Conservation (phyloP, 345 rosid genomes). For the Melaleuca quinquenervia region DNA sequence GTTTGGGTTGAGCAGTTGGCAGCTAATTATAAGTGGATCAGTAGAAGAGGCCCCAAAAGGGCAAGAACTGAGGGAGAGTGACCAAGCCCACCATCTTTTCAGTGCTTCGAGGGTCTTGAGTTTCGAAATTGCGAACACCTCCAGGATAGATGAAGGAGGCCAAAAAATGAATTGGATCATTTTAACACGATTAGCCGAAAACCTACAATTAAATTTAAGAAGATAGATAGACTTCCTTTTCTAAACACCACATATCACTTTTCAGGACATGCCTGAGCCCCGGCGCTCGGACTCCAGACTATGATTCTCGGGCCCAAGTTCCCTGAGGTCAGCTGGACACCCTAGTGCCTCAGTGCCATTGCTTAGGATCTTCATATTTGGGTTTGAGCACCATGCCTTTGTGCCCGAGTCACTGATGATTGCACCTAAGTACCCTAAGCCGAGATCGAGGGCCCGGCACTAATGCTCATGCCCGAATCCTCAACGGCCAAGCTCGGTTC, state of each 20-base stretch:
- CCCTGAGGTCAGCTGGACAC: not conserved
- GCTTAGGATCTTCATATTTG: not conserved
- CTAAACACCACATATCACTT: not conserved
- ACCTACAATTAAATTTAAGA: not conserved
- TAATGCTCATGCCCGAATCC: not conserved
- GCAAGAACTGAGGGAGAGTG: not conserved
- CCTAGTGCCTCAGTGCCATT: too few relatives aligned
- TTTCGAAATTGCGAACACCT: too few relatives aligned
- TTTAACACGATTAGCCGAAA: not conserved
- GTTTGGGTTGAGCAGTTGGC: not conserved
- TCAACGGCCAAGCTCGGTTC: not conserved
- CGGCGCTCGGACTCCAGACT: not conserved
- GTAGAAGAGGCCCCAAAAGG: not conserved
- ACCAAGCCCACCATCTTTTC: not conserved
- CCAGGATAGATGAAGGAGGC: too few relatives aligned
- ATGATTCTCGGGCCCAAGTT: not conserved
- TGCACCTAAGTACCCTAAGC: not conserved
- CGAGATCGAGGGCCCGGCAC: not conserved
- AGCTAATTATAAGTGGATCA: not conserved
- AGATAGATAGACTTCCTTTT: not conserved
- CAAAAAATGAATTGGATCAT: too few relatives aligned
- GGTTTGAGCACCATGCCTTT: too few relatives aligned
- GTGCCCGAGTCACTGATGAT: too few relatives aligned
- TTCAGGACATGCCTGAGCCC: not conserved
- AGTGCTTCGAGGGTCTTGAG: too few relatives aligned